Evolutionary conservation across 306 rosid species (phyloP), one percentile per base, ranked within the genome.

Genomic region (Heteromeles arbutifolia): DNA sequence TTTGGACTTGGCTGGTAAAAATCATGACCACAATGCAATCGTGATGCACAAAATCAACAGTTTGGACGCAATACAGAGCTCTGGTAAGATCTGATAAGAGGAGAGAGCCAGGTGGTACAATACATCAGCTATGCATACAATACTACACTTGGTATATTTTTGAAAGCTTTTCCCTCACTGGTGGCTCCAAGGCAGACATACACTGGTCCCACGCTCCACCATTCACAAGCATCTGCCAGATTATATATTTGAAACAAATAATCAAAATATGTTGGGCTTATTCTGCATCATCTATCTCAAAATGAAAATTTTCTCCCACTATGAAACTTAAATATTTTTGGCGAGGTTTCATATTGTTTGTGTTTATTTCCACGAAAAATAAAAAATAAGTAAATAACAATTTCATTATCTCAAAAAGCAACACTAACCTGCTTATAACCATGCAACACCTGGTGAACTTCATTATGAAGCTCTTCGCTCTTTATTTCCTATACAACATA

Each of bases 121-220:
- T 12, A 48, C 43, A 39, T 66, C 31, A 50, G 62, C 57, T 65
- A 45, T 19, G 21, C 61, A 26, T 65, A 44, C 45, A 58, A 19
- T 37, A 75, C 81, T 85, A 96, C 62, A 92, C 90, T 88, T 83
- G 94, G 91, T 92, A 96, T 83, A 50, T 50, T 50, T 90, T 89
- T 64, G 96, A 96, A 66, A 96, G 92, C 87, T 86, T 87, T 70
- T 92, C 98, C 94, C 87, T 92, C 72, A 88, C 82, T 17, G 90
- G 87, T 56, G 98, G 92, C 84, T 90, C 99, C 90, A 96, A 86
- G 70, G 93, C 91, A 78, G 99, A 89, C 93, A 88, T 89, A 65
- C 92, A 92, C 83, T 96, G 99, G 78, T 96, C 99, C 99, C 99
- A 96, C 2, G 91, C 98, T 82, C 98, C 99, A 77, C 98, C 99